A percentile compares a stretch with the other conserved stretches of the same genome.
phyloP scores from a whole-genome alignment of 2,329 filamentous ascomycete genomes.

The Cytospora piceae region DNA sequence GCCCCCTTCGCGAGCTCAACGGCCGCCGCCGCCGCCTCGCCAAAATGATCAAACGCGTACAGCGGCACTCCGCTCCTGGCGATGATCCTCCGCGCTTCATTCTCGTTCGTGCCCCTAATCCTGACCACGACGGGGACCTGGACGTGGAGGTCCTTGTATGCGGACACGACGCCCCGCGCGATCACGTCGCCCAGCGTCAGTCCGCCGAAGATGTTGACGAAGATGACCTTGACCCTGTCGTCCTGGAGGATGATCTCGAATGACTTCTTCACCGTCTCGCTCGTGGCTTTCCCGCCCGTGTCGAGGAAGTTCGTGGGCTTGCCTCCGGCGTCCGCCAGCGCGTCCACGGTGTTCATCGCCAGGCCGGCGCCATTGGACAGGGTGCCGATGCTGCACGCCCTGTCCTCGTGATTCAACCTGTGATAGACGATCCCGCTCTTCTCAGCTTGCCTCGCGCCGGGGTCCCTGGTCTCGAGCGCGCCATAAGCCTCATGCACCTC shows the following conservation, averaged over 20 bases:
- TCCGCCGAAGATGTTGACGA: constrained; percentile 61
- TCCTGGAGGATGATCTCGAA: constrained; percentile 77
- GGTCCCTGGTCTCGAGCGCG: constrained; percentile 37
- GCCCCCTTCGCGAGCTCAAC: constrained; percentile 47
- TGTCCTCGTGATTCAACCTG: constrained; percentile 53
- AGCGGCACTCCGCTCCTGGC: constrained; percentile 68
- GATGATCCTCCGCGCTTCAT: constrained; percentile 70
- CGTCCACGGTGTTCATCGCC: constrained; percentile 90
- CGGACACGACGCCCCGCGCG: constrained; percentile 72
- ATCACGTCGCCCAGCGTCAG: constrained; percentile 81
- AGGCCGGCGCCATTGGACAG: constrained; percentile 88
- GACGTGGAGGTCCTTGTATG: constrained; percentile 70
- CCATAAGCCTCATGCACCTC: constrained; percentile 46
- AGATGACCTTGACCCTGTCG: constrained; percentile 67
- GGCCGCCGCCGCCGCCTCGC: constrained; percentile 70
- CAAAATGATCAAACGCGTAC: constrained; percentile 74
- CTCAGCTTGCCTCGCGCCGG: constrained; percentile 45
- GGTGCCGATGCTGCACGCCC: constrained; percentile 70
- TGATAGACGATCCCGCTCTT: constrained; percentile 80
- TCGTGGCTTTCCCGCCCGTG: constrained; percentile 86
- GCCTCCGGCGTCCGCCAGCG: constrained; percentile 69
- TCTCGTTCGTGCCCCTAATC: constrained; percentile 75
- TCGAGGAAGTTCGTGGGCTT: constrained; percentile 83
- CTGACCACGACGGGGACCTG: constrained; percentile 77
- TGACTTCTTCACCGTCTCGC: constrained; percentile 75